Percentiles rank a stretch among this genome's conserved stretches.
Conservation (phyloP, 1,139 yeast species). For the Lodderomyces parapsilosis region DNA sequence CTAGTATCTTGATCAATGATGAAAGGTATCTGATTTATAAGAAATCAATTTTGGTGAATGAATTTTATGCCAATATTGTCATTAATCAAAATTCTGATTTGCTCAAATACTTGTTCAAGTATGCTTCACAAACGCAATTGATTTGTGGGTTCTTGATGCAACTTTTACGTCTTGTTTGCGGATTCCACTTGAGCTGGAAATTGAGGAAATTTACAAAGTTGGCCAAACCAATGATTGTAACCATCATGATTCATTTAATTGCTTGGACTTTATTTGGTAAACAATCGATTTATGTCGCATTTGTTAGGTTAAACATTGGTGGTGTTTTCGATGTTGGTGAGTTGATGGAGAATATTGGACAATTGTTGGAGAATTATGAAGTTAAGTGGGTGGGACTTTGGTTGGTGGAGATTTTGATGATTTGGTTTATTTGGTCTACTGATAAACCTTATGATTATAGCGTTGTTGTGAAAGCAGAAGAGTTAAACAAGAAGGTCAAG, state of each 20-base stretch:
- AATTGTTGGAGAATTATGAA: slow-evolving; percentile 10
- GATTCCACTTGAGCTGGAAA: slow-evolving; percentile 7
- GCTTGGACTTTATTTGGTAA: slow-evolving; percentile 12
- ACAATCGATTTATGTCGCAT: slow-evolving; percentile 4
- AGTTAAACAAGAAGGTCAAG: not conserved
- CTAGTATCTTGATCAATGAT: slow-evolving; percentile 9
- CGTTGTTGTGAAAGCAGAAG: slow-evolving; percentile 1
- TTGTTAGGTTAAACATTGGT: slow-evolving; percentile 5
- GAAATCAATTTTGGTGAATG: slow-evolving; percentile 13
- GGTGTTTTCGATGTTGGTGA: slow-evolving; percentile 16
- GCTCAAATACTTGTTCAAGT: slow-evolving; percentile 1
- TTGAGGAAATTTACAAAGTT: slow-evolving; percentile 6
- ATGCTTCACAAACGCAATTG: slow-evolving; percentile 4
- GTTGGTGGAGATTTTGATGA: slow-evolving; percentile 12
- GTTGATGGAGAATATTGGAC: slow-evolving; percentile 11
- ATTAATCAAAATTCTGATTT: not conserved
- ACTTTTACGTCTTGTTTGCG: slow-evolving; percentile 8
- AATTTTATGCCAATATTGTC: slow-evolving; percentile 7
- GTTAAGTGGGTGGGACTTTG: slow-evolving; percentile 9
- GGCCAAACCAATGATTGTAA: slow-evolving; percentile 7
- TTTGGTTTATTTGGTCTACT: slow-evolving; percentile 14
- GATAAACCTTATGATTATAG: slow-evolving; percentile 6
- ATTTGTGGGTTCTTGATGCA: slow-evolving; percentile 8
- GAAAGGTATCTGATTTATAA: slow-evolving; percentile 10
- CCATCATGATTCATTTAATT: slow-evolving; percentile 12